Evolutionary conservation across 441 rosid species (phyloP).

Genomic region (Jatropha podagrica): DNA sequence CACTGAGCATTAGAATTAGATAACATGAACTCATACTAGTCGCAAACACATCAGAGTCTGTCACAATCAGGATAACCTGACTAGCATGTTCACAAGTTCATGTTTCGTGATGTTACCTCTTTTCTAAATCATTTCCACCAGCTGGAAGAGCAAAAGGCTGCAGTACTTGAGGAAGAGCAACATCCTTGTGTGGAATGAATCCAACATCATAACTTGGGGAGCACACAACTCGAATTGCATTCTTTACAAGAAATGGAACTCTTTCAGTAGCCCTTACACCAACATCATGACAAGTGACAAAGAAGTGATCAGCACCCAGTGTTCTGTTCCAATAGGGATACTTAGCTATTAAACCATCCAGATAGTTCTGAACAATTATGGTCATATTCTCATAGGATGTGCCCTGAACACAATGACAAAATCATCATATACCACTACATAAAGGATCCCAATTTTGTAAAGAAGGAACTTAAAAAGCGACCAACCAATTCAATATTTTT

Average conservation of each 20-base stretch:
- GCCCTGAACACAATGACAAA: constrained; percentile 48
- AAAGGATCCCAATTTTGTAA: not conserved
- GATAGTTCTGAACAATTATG: constrained; percentile 67
- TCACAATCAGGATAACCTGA: not conserved
- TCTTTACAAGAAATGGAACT: constrained; percentile 71
- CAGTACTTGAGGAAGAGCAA: constrained; percentile 91
- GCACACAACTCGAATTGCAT: constrained; percentile 88
- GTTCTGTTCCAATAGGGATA: constrained; percentile 97
- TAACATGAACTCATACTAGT: not conserved
- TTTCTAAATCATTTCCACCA: constrained; percentile 87
- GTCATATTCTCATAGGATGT: constrained; percentile 96
- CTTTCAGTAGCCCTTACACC: constrained; percentile 96
- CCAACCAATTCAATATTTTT: not conserved
- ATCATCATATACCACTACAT: constrained; percentile 18
- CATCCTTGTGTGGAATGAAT: constrained; percentile 94
- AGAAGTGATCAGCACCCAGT: constrained; percentile 95
- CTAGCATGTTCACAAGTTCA: not conserved
- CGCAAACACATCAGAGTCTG: not conserved
- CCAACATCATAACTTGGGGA: constrained; percentile 95
- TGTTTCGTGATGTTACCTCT: constrained; percentile 47
- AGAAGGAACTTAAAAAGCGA: not conserved
- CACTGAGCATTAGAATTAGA: not conserved
- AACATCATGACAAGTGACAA: constrained; percentile 95
- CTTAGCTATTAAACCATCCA: constrained; percentile 65
- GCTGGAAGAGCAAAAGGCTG: constrained; percentile 97